A percentile compares a stretch with the other conserved stretches of the same genome.
These are phyloP conservation scores for Ogataea degrootiae DNA, from an alignment of 805 yeast genomes.

Conservation along the genomic window DNA sequence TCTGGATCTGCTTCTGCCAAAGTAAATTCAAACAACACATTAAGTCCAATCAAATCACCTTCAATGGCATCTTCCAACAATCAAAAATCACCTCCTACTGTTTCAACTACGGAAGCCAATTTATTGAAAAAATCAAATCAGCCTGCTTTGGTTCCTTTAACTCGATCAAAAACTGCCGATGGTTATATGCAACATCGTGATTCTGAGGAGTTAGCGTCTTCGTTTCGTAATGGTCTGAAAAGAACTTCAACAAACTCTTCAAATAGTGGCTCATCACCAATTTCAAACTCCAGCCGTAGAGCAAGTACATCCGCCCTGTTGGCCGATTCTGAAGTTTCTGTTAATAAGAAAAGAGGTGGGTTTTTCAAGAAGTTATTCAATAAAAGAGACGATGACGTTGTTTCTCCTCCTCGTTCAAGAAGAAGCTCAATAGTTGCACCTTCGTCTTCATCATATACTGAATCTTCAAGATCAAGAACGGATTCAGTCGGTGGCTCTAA, in stretches of 20 bases:
- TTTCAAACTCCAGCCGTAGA: background rate
- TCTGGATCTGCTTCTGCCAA: slow-evolving; percentile 4
- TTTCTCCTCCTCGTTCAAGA: slow-evolving; percentile 1
- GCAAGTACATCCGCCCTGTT: slow-evolving; percentile 4
- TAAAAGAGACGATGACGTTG: slow-evolving; percentile 11
- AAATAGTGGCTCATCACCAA: background rate
- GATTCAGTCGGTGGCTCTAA: background rate
- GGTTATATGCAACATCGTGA: slow-evolving; percentile 10
- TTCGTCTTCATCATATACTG: background rate
- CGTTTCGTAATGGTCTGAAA: slow-evolving; percentile 4
- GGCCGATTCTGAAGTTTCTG: background rate
- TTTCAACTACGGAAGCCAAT: slow-evolving; percentile 16
- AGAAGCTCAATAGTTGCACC: slow-evolving; percentile 6
- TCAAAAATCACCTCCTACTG: slow-evolving; percentile 25
- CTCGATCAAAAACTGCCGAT: slow-evolving; percentile 26
- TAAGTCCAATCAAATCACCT: slow-evolving; percentile 24
- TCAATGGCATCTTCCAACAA: slow-evolving; percentile 19
- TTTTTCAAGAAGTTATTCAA: slow-evolving; percentile 21
- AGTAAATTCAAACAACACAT: background rate
- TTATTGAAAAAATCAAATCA: slow-evolving; percentile 2
- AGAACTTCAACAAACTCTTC: slow-evolving; percentile 29
- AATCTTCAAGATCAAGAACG: background rate
- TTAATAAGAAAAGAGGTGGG: slow-evolving; percentile 12
- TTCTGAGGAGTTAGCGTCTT: slow-evolving; percentile 3
- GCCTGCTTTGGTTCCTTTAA: slow-evolving; percentile 10